These are phyloP conservation scores for Penicillium sp. DNA, from an alignment of 2,329 filamentous ascomycete species.

Conservation along the genomic window DNA sequence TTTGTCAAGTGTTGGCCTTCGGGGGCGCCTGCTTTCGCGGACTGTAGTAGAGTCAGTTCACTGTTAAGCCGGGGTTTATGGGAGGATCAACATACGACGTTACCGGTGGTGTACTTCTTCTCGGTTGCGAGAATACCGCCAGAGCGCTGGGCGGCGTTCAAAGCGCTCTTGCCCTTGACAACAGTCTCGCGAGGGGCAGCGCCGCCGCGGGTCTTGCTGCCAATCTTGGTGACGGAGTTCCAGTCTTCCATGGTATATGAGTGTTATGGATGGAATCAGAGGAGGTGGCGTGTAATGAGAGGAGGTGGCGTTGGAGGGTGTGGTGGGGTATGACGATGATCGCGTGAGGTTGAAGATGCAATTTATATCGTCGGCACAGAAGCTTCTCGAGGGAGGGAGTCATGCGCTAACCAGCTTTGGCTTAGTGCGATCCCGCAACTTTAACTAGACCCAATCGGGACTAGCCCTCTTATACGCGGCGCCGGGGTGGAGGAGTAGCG, in stretches of 20 bases:
- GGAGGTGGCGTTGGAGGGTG: slow-evolving; percentile 5
- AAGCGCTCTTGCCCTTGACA: slow-evolving; percentile 72
- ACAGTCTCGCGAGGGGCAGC: slow-evolving; percentile 76
- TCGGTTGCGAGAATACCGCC: slow-evolving; percentile 76
- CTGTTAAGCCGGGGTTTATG: background rate
- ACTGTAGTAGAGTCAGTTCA: slow-evolving; percentile 31
- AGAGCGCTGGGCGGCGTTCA: slow-evolving; percentile 84
- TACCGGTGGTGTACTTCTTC: slow-evolving; percentile 81
- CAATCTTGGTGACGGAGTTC: slow-evolving; percentile 88
- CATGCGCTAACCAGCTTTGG: slow-evolving; percentile 23
- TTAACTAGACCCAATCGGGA: no score
- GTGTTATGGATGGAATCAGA: background rate
- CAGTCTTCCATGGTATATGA: slow-evolving; percentile 65
- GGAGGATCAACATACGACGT: slow-evolving; percentile 55
- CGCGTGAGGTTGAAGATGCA: slow-evolving; percentile 31
- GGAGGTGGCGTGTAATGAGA: background rate
- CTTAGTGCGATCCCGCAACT: slow-evolving; percentile 12
- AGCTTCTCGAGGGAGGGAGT: slow-evolving; percentile 35
- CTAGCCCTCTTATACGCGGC: no score
- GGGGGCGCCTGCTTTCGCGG: slow-evolving; percentile 44
- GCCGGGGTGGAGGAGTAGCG: no score
- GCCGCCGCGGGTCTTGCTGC: slow-evolving; percentile 67
- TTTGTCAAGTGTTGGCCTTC: slow-evolving; percentile 97
- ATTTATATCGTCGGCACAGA: slow-evolving; percentile 37
- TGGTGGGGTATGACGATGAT: slow-evolving; percentile 23